Base-by-base conservation (phyloP, 164 flowering plant genomes). In the Macadamia integrifolia region DNA sequence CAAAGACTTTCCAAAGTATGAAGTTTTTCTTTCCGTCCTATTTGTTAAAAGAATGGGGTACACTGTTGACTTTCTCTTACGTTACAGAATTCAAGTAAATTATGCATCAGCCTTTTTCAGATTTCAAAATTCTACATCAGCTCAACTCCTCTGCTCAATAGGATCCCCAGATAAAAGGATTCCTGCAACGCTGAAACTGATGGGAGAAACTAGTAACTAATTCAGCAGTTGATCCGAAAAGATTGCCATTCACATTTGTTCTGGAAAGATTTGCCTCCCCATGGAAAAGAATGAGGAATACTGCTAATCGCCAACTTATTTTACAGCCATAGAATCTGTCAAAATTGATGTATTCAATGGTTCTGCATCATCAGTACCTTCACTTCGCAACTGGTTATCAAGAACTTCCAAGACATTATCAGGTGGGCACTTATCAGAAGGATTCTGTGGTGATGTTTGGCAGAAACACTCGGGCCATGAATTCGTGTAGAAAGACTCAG, bases 401-500 rank as follows among this genome's bases (percentile, higher is more conserved):
- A 89, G 72, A 70, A 74, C 79, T 60, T 91, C 87, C 67, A 89
- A 12, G 17, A 80, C 81, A 77, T 90, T 81, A n/a, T 84, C 86
- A 32, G 93, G 83, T 49, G 99, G 98, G 69, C 99, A 94, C 75
- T 80, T 80, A 70, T 94, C 82, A 52, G 84, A 90, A n/a, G 86
- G 84, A 73, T 89, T 86, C 69, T 73, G 32, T 5, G 98, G 71
- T n/a, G 85, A 77, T 32, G 58, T 77, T 73, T 92, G 93, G 69
- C 99, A 92, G 77, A 94, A 94, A 73, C 99, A 94, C 75, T 94
- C 98, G 0, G 97, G 97, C 99, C 99, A 94, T 2, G 99, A 89
- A 76, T 94, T 94, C 63, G 97, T 92, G 68, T 86, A 92, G 77
- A 94, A 89, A 14, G 99, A 94, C 74, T 92, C 98, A 0, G 98